Evolutionary conservation across 257 asterid species (phyloP).

Genomic region (Osmanthus fragrans): DNA sequence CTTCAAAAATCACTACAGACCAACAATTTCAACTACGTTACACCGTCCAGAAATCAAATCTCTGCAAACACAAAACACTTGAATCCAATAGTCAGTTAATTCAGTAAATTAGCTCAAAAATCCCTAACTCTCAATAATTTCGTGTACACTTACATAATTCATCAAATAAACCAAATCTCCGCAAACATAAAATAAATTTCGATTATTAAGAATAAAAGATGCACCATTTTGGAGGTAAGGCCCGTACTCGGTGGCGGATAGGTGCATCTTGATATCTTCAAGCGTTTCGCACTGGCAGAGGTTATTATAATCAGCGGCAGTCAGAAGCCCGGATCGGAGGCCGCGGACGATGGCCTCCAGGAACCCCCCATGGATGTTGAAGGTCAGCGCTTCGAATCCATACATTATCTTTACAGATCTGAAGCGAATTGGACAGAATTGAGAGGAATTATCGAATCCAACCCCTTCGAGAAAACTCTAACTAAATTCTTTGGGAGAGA

Average conservation of each 20-base stretch:
- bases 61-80: not conserved
- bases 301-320: too few relatives aligned
- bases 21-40: not conserved
- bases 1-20: not conserved
- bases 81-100: slow-evolving; percentile 3
- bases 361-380: slow-evolving; percentile 88
- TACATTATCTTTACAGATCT: slow-evolving; percentile 65
- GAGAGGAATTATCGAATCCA: not conserved
- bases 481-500: not conserved
- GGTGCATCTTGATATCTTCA: too few relatives aligned
- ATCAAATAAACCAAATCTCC: too few relatives aligned
- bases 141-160: not conserved
- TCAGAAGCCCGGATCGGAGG: slow-evolving; percentile 13
- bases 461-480: slow-evolving; percentile 27
- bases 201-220: too few relatives aligned
- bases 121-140: not conserved
- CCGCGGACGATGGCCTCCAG: slow-evolving; percentile 93
- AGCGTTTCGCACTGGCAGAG: too few relatives aligned
- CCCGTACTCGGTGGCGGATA: too few relatives aligned
- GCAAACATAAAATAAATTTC: too few relatives aligned
- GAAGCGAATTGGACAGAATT: slow-evolving; percentile 43
- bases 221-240: too few relatives aligned
- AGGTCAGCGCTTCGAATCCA: slow-evolving; percentile 92
- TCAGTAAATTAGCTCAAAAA: slow-evolving; percentile 8
- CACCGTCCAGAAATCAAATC: not conserved